Percentiles rank a stretch among this genome's conserved stretches.
phyloP scores from a whole-genome alignment of 2,329 filamentous ascomycete genomes.

The Pseudogymnoascus sp. region DNA sequence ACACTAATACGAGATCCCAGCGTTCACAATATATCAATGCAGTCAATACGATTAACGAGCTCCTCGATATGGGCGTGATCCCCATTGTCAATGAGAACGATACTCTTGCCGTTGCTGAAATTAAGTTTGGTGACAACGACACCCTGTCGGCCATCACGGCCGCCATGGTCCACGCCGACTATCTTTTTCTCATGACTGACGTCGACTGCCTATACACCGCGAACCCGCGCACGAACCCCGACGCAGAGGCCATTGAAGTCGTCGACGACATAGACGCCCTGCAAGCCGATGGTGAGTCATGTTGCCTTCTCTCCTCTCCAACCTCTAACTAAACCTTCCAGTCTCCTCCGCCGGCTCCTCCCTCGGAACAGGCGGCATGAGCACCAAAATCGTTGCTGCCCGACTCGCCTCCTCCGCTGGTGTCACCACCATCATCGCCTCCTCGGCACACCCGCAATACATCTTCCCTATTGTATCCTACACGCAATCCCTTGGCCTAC shows the following conservation, averaged over 20 bases:
- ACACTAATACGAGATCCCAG: slow-evolving; percentile 36
- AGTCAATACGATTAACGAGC: slow-evolving; percentile 85
- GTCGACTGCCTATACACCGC: slow-evolving; percentile 97
- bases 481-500: slow-evolving; percentile 55
- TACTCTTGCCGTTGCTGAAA: slow-evolving; percentile 91
- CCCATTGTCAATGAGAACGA: slow-evolving; percentile 99
- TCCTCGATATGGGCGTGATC: slow-evolving; percentile 91
- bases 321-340: slow-evolving; percentile 28
- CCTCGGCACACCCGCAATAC: slow-evolving; percentile 88
- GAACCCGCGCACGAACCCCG: slow-evolving; percentile 78
- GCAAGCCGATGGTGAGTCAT: slow-evolving; percentile 63
- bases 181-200: slow-evolving; percentile 97
- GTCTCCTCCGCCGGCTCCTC: slow-evolving; percentile 85
- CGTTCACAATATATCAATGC: slow-evolving; percentile 93
- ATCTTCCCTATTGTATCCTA: slow-evolving; percentile 81
- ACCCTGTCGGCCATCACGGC: slow-evolving; percentile 94
- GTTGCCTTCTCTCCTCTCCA: slow-evolving; percentile 16
- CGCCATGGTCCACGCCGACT: slow-evolving; percentile 94
- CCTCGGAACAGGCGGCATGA: slow-evolving; percentile 93
- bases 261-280: slow-evolving; percentile 82
- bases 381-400: slow-evolving; percentile 92
- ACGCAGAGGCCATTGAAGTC: slow-evolving; percentile 84
- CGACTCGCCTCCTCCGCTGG: slow-evolving; percentile 87
- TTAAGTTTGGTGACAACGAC: slow-evolving; percentile 99
- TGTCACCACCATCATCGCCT: slow-evolving; percentile 91